These are phyloP conservation scores for Paspalum notatum DNA, from an alignment of 176 grass and related monocot genomes.

Conservation along the genomic window DNA sequence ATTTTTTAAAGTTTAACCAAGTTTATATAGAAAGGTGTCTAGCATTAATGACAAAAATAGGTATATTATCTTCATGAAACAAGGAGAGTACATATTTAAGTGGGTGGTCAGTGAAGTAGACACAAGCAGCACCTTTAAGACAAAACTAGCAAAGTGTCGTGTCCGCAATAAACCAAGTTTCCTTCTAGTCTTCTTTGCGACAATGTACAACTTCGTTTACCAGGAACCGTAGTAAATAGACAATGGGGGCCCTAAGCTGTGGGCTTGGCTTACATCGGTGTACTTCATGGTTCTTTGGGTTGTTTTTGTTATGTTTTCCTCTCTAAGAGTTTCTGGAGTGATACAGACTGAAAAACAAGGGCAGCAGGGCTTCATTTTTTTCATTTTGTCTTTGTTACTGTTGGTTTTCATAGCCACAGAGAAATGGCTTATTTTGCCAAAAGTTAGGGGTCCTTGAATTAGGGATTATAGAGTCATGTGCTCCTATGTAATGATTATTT, in stretches of 20 bases:
- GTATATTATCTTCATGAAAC: too few relatives aligned
- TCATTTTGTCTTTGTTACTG: background rate
- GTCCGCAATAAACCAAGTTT: too few relatives aligned
- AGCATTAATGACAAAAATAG: too few relatives aligned
- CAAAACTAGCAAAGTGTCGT: too few relatives aligned
- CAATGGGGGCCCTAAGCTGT: constrained; percentile 77
- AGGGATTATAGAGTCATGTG: constrained; percentile 9
- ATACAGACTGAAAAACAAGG: constrained; percentile 38
- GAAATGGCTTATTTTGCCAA: background rate
- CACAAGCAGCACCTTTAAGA: too few relatives aligned
- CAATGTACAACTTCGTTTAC: constrained; percentile 80
- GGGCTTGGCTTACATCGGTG: constrained; percentile 71
- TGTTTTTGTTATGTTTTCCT: constrained; percentile 79
- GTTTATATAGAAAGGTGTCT: too few relatives aligned
- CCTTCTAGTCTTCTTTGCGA: too few relatives aligned
- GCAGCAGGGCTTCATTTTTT: background rate
- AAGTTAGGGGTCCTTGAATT: background rate
- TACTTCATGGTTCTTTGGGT: constrained; percentile 91
- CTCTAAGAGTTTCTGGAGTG: constrained; percentile 69
- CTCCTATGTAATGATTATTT: constrained; percentile 14
- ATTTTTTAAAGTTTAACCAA: too few relatives aligned
- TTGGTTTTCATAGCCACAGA: background rate
- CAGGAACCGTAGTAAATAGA: constrained; percentile 72
- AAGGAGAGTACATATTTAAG: too few relatives aligned
- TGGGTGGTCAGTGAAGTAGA: too few relatives aligned